phyloP scores from a whole-genome alignment of 2,329 filamentous ascomycete genomes.

The Tolypocladium sp. region DNA sequence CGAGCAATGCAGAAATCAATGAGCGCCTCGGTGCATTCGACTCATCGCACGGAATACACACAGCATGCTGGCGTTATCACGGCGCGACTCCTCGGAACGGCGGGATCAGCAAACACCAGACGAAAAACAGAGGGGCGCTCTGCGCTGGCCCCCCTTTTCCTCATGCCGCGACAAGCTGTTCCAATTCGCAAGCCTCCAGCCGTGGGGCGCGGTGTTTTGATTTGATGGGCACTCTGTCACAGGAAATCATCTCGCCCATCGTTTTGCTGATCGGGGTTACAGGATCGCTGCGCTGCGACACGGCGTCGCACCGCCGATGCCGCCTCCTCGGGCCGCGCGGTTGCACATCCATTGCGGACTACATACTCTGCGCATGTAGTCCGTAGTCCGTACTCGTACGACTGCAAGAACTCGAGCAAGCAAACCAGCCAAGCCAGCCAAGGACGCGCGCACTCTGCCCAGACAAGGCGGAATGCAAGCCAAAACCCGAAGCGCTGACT shows the following conservation, averaged over 20 bases:
- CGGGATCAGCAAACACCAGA: neutral
- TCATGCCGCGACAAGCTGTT: neutral
- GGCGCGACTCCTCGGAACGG: neutral
- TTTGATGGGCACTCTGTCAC: neutral
- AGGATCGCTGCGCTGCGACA: neutral
- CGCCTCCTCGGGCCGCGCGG: neutral
- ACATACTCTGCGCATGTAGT: neutral
- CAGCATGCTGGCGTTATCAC: neutral
- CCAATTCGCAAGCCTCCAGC: neutral
- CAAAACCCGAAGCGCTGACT: neutral
- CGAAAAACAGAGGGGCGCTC: neutral
- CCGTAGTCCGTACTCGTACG: neutral
- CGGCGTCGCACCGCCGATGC: neutral
- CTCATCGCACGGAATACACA: neutral
- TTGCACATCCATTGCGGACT: neutral
- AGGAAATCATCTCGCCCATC: neutral
- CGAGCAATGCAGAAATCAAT: neutral
- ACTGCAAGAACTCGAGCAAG: neutral
- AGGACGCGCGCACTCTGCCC: neutral
- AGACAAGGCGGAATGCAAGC: neutral
- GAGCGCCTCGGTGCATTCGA: neutral
- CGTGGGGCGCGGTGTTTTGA: neutral
- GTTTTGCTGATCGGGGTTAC: neutral
- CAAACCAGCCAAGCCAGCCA: neutral
- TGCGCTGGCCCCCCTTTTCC: neutral